phyloP scores from a whole-genome alignment of 768 basidiomycete species.

The Leccinum ochraceum region DNA sequence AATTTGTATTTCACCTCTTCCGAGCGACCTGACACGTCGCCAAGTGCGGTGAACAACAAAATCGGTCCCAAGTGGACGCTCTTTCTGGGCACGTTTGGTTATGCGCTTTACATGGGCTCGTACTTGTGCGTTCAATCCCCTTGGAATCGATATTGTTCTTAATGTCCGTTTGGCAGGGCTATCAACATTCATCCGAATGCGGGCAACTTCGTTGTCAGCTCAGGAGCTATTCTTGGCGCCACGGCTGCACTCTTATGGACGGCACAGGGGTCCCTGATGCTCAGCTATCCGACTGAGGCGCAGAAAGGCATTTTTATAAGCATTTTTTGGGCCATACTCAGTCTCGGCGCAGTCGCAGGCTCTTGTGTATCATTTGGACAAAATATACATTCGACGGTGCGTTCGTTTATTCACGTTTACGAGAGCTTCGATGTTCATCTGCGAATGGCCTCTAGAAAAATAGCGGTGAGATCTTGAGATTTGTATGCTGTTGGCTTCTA shows the following conservation, averaged over 20 bases:
- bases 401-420: constrained; percentile 17
- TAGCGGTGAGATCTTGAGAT: constrained; percentile 23
- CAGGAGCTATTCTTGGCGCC: constrained; percentile 75
- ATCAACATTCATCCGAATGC: constrained; percentile 63
- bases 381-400: constrained; percentile 62
- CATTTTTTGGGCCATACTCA: constrained; percentile 82
- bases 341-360: constrained; percentile 74
- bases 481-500: neutral
- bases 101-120: constrained; percentile 71
- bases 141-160: neutral
- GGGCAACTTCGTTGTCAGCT: constrained; percentile 62
- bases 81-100: constrained; percentile 69
- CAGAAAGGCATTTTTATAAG: constrained; percentile 75
- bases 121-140: constrained; percentile 51
- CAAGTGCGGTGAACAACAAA: constrained; percentile 42
- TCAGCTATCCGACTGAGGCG: constrained; percentile 75
- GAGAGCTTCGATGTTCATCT: neutral
- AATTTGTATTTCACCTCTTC: no score
- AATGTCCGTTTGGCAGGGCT: no score
- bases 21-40: no score
- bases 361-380: constrained; percentile 71
- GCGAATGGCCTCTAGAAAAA: constrained; percentile 18
- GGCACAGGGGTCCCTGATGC: constrained; percentile 79
- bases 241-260: constrained; percentile 78
- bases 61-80: constrained; percentile 73